Base-by-base conservation (phyloP, 176 grass and related monocot species). In the Lolium perenne region DNA sequence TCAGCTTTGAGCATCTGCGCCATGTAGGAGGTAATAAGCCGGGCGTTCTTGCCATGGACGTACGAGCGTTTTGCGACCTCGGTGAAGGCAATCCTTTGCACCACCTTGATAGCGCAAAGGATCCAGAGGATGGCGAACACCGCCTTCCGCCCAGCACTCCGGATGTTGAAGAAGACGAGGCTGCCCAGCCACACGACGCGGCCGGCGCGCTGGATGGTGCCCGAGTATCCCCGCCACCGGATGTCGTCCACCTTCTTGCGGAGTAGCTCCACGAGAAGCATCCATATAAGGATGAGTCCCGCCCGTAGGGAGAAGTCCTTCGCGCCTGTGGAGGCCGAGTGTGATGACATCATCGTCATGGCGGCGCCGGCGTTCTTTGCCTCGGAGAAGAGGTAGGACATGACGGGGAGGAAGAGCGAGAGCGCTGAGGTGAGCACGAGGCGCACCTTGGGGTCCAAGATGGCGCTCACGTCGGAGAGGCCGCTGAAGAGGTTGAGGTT, bases 401-500 rank as follows among this genome's bases (percentile, higher is more conserved):
- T 66, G 62, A 66, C 62, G 2, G 62, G 62, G 26, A 66, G 62
- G 62, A 66, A 69, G 13, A 69, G 8, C 7, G 66, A 69, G 8
- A 69, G 66, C 35, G 35, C 16, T 2, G 66, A 41, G 35, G 66
- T 41, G 66, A 69, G 29, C 35, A 69, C 16, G 35, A 69, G 16
- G 35, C 66, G 66, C 14, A 69, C 66, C 16, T 18, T 69, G 66
- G 66, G 66, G 66, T 69, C 35, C 8, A 69, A 1, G 17, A 41
- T 69, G 66, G 66, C 66, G 8, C 66, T 69, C 16, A 20, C 35
- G 35, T 69, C 66, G 8, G 66, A 69, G 62, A 66, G 25, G 25
- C 62, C 14, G 26, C 62, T 66, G 62, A 66, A 66, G 62, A 66
- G 62, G 62, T 69, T 69, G 35, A 69, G 66, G 66, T 69, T 69